These are phyloP conservation scores for Posidonia australis DNA, from an alignment of 106 monocot species.

Conservation along the genomic window DNA sequence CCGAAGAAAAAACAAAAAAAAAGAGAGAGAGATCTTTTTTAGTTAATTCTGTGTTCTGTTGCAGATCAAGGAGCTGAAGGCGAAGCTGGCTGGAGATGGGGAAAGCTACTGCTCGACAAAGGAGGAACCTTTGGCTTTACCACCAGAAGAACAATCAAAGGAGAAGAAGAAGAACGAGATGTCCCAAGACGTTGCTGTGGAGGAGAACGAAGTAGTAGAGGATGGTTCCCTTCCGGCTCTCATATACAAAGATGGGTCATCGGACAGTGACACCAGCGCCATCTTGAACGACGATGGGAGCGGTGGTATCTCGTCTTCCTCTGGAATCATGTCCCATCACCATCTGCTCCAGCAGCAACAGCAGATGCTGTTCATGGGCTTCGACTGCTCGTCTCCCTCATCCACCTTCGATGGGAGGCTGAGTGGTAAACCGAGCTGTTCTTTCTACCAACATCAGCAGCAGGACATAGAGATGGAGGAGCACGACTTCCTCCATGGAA, in stretches of 20 bases:
- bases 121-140: neutral
- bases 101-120: neutral
- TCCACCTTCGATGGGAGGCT: neutral
- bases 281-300: slow-evolving; percentile 12
- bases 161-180: neutral
- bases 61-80: slow-evolving; percentile 18
- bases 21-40: too few species aligned
- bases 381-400: neutral
- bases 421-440: neutral
- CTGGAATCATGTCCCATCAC: neutral
- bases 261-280: slow-evolving; percentile 15
- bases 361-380: slow-evolving; percentile 1
- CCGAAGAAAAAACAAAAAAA: neutral
- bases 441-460: neutral
- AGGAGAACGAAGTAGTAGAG: slow-evolving; percentile 1
- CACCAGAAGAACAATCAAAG: neutral
- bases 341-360: neutral
- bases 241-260: slow-evolving; percentile 12
- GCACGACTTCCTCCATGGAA: slow-evolving; percentile 4
- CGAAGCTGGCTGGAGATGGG: slow-evolving; percentile 7
- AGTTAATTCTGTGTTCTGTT: neutral
- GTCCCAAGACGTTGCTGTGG: slow-evolving; percentile 1
- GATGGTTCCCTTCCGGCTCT: slow-evolving; percentile 2
- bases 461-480: slow-evolving; percentile 6
- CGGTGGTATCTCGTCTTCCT: neutral